These are phyloP conservation scores for Triticum urartu DNA, from an alignment of 176 grass and related monocot species.

Conservation along the genomic window DNA sequence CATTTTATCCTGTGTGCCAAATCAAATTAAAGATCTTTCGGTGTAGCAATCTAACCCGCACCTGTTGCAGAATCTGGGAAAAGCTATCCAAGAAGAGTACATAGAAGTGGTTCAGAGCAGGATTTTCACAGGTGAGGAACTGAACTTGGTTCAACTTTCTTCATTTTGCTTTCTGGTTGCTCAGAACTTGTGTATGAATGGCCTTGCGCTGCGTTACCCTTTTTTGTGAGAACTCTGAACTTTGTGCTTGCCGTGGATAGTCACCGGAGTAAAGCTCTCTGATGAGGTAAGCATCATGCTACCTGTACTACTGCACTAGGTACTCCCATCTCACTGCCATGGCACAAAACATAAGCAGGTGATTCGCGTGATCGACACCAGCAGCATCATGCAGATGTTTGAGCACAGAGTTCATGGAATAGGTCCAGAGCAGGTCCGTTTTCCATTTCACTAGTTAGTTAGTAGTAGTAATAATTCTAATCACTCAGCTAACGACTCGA, in stretches of 20 bases:
- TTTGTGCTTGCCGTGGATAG: slow-evolving; percentile 30
- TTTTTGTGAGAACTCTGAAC: slow-evolving; percentile 22
- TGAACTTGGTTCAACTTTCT: neutral
- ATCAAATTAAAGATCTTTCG: neutral
- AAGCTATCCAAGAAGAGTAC: slow-evolving; percentile 58
- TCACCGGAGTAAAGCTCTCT: slow-evolving; percentile 56
- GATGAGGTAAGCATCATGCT: slow-evolving; percentile 42
- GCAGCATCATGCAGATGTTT: slow-evolving; percentile 72
- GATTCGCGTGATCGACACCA: slow-evolving; percentile 67
- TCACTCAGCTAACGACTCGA: neutral
- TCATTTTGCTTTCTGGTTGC: neutral
- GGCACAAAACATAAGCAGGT: slow-evolving; percentile 35
- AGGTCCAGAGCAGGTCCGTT: slow-evolving; percentile 65
- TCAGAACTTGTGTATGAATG: neutral
- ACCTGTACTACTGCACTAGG: neutral
- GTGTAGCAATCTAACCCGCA: neutral
- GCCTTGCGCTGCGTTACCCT: neutral
- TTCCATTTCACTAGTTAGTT: neutral
- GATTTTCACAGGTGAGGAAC: slow-evolving; percentile 47
- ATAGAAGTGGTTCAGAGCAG: slow-evolving; percentile 66
- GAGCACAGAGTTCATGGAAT: slow-evolving; percentile 69
- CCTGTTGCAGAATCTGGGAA: slow-evolving; percentile 46
- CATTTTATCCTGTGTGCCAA: neutral
- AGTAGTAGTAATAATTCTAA: neutral
- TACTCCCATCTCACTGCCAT: neutral